These are phyloP conservation scores for Phoma sp. DNA, from an alignment of 2,329 filamentous ascomycete species.

Conservation along the genomic window DNA sequence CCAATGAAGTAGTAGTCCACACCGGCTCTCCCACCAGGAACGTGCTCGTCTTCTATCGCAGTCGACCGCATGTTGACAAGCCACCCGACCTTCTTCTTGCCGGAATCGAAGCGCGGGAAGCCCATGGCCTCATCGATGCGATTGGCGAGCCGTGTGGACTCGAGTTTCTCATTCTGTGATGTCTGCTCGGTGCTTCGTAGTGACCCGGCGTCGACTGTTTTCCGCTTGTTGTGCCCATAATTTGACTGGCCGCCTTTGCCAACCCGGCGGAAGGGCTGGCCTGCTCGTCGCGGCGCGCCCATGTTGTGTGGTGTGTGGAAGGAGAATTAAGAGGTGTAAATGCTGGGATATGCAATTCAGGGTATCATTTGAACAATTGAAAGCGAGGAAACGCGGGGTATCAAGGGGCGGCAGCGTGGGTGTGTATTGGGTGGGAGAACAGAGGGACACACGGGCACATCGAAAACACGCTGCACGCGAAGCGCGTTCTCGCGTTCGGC, in stretches of 20 bases:
- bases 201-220: constrained; percentile 80
- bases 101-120: constrained; percentile 89
- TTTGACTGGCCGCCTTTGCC: constrained; percentile 52
- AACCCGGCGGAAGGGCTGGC: constrained; percentile 53
- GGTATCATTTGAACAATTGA: constrained; percentile 42
- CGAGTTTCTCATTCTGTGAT: constrained; percentile 90
- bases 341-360: constrained; percentile 31
- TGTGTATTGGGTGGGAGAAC: constrained; percentile 19
- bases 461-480: constrained; percentile 31
- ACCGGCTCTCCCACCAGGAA: constrained; percentile 83
- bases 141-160: constrained; percentile 82
- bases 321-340: constrained; percentile 31
- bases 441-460: constrained; percentile 27
- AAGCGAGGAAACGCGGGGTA: constrained; percentile 25
- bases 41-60: constrained; percentile 80
- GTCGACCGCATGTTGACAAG: constrained; percentile 95
- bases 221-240: constrained; percentile 65
- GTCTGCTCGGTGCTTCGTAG: constrained; percentile 81
- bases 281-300: constrained; percentile 52
- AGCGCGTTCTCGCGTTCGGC: constrained; percentile 20
- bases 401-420: constrained; percentile 21
- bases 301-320: constrained; percentile 42
- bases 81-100: constrained; percentile 87
- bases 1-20: constrained; percentile 95
- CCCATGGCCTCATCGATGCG: constrained; percentile 95